Evolutionary conservation across 768 basidiomycete genomes (phyloP), one percentile per base, ranked within the genome.

Genomic region (Agrocybe praecox): DNA sequence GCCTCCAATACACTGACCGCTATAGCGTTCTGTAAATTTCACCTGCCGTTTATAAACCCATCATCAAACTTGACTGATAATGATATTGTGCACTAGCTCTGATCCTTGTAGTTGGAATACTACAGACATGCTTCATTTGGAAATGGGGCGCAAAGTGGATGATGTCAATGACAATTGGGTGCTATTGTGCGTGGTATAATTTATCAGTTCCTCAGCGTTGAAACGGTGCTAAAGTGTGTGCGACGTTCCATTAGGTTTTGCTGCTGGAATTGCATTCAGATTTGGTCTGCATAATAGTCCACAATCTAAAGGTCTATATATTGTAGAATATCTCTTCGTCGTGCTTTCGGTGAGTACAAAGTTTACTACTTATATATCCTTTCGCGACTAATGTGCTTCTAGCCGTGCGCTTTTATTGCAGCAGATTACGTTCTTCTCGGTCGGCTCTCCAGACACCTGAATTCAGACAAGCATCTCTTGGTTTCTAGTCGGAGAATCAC

Each of bases 381-480:
- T 22, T 24, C 42, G 23, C 26, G 34, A 29, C 6, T 40, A 19
- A 60, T 24, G 23, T 46, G 26, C 17, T 21, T 52, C 46, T 11
- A 86, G 84, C 88, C 89, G 5, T 91, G 90, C 65, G 88, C 86
- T 23, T 90, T 90, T 71, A 86, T 88, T 58, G 86, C 86, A 5
- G 80, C 84, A 14, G 79, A 86, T 63, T 90, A 91, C 62, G 72
- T 89, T 53, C 76, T 89, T 18, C 78, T 90, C 1, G 86, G 87
- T 10, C 81, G 80, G 12, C 67, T 92, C 2, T 83, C 86, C 6
- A 73, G 68, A 21, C 74, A 80, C 58, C 69, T 90, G 6, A 62
- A 73, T 10, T 76, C 76, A 33, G 74, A 78, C 55, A 58, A 76
- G 46, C 77, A 83, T 61, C 72, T 89, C 21, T 63, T 83, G 23